phyloP scores from a whole-genome alignment of 768 basidiomycete genomes.

The Rossbeevera mucosa region DNA sequence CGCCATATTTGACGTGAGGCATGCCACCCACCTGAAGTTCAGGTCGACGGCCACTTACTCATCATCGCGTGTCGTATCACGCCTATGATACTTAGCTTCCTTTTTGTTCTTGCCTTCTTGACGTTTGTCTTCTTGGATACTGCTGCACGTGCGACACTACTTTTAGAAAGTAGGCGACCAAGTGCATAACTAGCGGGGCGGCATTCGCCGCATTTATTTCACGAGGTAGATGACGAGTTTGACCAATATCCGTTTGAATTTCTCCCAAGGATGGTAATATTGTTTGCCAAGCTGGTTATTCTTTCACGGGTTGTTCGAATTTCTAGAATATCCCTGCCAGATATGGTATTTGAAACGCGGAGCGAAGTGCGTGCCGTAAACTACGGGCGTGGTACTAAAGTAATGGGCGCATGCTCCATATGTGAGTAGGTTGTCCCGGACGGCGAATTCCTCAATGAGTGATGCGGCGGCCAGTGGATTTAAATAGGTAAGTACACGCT shows the following conservation, averaged over 20 bases:
- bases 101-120: slow-evolving; percentile 6
- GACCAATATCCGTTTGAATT: slow-evolving; percentile 1
- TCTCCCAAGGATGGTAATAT: slow-evolving; percentile 5
- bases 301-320: neutral
- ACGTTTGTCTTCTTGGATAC: slow-evolving; percentile 11
- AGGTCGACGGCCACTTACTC: neutral
- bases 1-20: neutral
- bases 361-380: neutral
- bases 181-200: neutral
- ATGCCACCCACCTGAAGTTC: slow-evolving; percentile 4
- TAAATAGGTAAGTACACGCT: neutral
- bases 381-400: neutral
- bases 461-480: neutral
- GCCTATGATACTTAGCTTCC: slow-evolving; percentile 6
- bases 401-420: neutral
- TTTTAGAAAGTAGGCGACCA: slow-evolving; percentile 8
- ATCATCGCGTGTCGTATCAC: slow-evolving; percentile 1
- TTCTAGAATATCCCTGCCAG: slow-evolving; percentile 1
- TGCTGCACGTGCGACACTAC: slow-evolving; percentile 1
- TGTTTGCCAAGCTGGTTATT: too few relatives aligned
- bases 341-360: neutral
- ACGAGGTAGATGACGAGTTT: slow-evolving; percentile 5
- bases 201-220: slow-evolving; percentile 5
- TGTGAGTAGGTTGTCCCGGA: neutral
- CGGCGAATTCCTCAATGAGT: neutral